Evolutionary conservation across 2,329 filamentous ascomycete genomes (phyloP), one percentile per base, ranked within the genome.

Genomic region (Colletotrichum echinochloae): DNA sequence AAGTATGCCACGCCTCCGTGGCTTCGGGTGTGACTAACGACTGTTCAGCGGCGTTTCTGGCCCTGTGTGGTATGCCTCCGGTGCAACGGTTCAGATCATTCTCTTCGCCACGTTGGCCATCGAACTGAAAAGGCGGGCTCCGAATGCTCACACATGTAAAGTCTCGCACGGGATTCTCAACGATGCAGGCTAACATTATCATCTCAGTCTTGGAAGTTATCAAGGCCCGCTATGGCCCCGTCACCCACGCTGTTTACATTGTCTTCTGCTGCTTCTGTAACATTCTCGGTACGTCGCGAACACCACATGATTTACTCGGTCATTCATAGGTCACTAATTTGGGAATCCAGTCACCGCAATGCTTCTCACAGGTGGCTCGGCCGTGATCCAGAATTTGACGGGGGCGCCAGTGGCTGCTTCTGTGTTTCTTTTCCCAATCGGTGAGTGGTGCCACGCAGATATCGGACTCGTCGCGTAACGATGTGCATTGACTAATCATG

Each of bases 81-180:
- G 91, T n/a, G 94, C 93, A 14, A 94, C 92, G 0, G 93, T 96
- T 7, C 94, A 97, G 78, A 95, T 98, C 75, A 86, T 97, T 35
- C 85, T 98, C 1, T 97, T 98, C 76, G 94, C 95, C 1, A 97
- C 94, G 0, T 87, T 97, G 35, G 94, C 94, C 37, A 97, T 97
- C 75, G 94, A 97, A 79, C 82, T 97, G 62, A 98, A 97, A 84
- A 87, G 93, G 74, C 89, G 93, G 66, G 93, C 94, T 0, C 94
- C 94, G 0, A 97, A 97, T 77, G 94, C 94, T 0, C 94, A 97
- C 75, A 91, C 89, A 0, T 95, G 69, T 71, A 37, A 41, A 33
- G 18, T 3, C 2, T 2, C 20, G 11, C 0, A 2, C 5, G 7
- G 3, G 4, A 6, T 0, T 1, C 3, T 5, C 6, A 3, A 1